phyloP scores from a whole-genome alignment of 2,329 filamentous ascomycete genomes.

The Stromatinia cepivora region DNA sequence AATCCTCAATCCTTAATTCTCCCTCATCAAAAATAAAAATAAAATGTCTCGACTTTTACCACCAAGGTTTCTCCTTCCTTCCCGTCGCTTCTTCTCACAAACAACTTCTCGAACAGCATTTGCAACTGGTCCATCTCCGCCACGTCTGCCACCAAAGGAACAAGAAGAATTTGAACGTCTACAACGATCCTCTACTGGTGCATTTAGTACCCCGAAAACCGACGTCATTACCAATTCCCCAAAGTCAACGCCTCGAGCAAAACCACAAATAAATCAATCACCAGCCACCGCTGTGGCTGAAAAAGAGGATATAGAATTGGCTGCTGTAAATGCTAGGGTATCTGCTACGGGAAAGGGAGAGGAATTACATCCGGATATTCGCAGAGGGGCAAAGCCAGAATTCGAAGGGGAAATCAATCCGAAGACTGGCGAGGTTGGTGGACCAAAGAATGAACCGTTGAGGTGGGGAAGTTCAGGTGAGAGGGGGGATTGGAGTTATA shows the following conservation, averaged over 20 bases:
- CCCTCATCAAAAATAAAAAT: background rate
- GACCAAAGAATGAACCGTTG: slow-evolving; percentile 95
- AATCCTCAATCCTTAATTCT: no score
- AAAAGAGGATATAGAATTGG: slow-evolving; percentile 35
- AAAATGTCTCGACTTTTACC: slow-evolving; percentile 38
- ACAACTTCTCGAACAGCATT: slow-evolving; percentile 43
- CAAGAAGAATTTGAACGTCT: slow-evolving; percentile 90
- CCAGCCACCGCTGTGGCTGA: slow-evolving; percentile 38
- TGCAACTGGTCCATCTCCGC: slow-evolving; percentile 66
- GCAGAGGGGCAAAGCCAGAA: slow-evolving; percentile 79
- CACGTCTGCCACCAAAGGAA: slow-evolving; percentile 81
- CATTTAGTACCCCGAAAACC: slow-evolving; percentile 63
- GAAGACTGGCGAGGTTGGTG: slow-evolving; percentile 90
- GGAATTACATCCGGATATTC: slow-evolving; percentile 68
- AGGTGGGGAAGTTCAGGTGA: slow-evolving; percentile 76
- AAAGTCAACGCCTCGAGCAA: slow-evolving; percentile 34
- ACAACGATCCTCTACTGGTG: slow-evolving; percentile 74
- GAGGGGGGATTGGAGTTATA: slow-evolving; percentile 78
- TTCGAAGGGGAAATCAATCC: slow-evolving; percentile 93
- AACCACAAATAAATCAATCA: slow-evolving; percentile 52
- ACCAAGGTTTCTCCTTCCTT: slow-evolving; percentile 34
- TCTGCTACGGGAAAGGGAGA: slow-evolving; percentile 60
- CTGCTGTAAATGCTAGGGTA: slow-evolving; percentile 45
- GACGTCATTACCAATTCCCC: slow-evolving; percentile 30
- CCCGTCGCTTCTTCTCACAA: slow-evolving; percentile 37